A percentile compares a stretch with the other conserved stretches of the same genome.
phyloP scores from a whole-genome alignment of 495 filamentous ascomycete species.

The Xylaria acuta region DNA sequence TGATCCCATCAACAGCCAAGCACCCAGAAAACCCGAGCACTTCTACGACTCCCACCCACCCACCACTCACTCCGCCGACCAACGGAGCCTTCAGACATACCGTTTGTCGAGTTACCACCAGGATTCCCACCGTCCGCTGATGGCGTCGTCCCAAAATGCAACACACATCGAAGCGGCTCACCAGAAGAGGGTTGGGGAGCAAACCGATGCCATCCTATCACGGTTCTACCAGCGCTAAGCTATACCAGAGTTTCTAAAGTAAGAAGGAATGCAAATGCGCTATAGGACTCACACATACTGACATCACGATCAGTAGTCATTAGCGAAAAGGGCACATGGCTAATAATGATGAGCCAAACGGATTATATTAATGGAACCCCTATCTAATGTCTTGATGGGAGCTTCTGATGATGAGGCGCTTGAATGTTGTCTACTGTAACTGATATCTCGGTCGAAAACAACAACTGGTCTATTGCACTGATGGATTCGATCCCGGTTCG shows the following conservation, averaged over 20 bases:
- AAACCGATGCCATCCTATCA: conserved; percentile 6
- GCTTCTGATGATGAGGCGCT: not conserved
- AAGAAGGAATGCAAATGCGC: not conserved
- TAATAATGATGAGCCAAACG: not conserved
- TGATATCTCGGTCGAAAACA: not conserved
- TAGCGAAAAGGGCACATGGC: not conserved
- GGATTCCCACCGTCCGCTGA: conserved; percentile 7
- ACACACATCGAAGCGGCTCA: conserved; percentile 5
- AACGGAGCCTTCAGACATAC: conserved; percentile 11
- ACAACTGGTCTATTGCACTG: not conserved
- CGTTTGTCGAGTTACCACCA: conserved; percentile 15
- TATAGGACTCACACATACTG: not conserved
- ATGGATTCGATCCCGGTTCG: not conserved
- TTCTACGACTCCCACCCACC: conserved; percentile 21
- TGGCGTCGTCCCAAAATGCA: not conserved
- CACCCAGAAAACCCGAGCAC: conserved; percentile 2
- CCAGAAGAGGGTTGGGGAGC: not conserved
- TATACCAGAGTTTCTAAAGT: not conserved
- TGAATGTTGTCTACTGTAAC: not conserved
- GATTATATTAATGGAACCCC: not conserved
- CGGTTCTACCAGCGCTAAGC: conserved; percentile 11
- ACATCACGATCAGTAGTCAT: not conserved
- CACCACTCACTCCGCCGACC: conserved; percentile 7
- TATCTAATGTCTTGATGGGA: not conserved
- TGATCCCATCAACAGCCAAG: conserved; percentile 1